Base-by-base conservation (phyloP, 192 early-diverging fungal genomes). In the Backusella mclennaniae region DNA sequence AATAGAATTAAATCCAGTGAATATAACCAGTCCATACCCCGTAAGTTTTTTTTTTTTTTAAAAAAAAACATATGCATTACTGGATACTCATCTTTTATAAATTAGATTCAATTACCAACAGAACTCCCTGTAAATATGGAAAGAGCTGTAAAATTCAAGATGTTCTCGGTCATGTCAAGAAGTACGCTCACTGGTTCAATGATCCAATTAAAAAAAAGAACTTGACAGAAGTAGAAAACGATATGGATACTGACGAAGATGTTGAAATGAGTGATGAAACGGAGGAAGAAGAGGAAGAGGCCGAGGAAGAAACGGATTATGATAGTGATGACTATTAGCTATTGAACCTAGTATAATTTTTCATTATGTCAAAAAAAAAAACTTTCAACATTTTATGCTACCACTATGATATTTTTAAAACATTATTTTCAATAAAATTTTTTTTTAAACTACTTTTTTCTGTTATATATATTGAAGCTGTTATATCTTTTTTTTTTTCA, bases 181-280 rank as follows among this genome's bases (percentile, higher is more conserved):
- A 44, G 6, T 78, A 67, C 23, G 36, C 63, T 31, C 77, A 78
- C 67, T 75, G 74, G 74, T 35, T 73, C 12, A 53, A 73, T 15
- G 35, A 73, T 3, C 23, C 53, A 12, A 56, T 33, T 44, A 68
- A 36, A 35, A 35, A 68, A 68, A n/a, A 35, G 29, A 33, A n/a
- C 14, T 33, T 8, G 5, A 1, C 1, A 36, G 15, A 17, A 35
- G 35, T 8, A 29, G 66, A 17, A 7, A 35, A 9, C 7, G 6
- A 68, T 7, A 68, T 68, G 67, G 67, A 35, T 33, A 68, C 35
- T 8, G 35, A n/a, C 67, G 35, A 68, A n/a, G 67, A 68, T 68
- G 67, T 35, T 36, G 35, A 36, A 35, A 35, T 35, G 33, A 33
- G 35, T 5, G 66, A 67, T 11, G 66, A 67, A 67, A 35, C 23